Evolutionary conservation across 495 filamentous ascomycete genomes (phyloP).

Genomic region (Ascobolus immersus): DNA sequence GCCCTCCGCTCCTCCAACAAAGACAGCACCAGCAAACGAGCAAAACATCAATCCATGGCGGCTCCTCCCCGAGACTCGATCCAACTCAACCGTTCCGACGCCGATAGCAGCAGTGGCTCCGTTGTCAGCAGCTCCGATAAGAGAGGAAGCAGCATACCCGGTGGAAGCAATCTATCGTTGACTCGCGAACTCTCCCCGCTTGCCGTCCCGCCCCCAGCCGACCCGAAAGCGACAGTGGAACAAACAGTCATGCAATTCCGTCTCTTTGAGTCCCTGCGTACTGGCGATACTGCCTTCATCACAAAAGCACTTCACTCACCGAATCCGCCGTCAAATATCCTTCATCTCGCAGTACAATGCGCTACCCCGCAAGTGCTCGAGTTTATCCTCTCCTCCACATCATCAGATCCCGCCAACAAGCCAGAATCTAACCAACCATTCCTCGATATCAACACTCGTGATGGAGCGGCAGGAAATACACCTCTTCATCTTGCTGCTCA

Average conservation of each 20-base stretch:
- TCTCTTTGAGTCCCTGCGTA: conserved; percentile 73
- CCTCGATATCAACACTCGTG: conserved; percentile 67
- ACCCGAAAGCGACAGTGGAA: conserved; percentile 39
- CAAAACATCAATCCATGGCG: too few relatives aligned
- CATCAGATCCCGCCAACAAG: conserved; percentile 22
- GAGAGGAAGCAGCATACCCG: too few relatives aligned
- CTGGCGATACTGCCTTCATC: conserved; percentile 72
- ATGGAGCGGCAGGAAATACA: conserved; percentile 67
- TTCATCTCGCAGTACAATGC: conserved; percentile 92
- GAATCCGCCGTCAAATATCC: conserved; percentile 57
- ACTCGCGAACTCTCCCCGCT: conserved; percentile 8
- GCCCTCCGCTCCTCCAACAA: too few relatives aligned
- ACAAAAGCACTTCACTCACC: conserved; percentile 49
- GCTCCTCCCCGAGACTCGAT: too few relatives aligned
- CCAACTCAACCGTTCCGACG: too few relatives aligned
- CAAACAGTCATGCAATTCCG: conserved; percentile 85
- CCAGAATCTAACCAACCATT: conserved; percentile 8
- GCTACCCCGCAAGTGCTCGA: conserved; percentile 91
- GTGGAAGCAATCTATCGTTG: too few relatives aligned
- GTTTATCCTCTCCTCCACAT: conserved; percentile 54
- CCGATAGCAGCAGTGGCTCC: too few relatives aligned
- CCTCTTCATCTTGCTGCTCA: conserved; percentile 69
- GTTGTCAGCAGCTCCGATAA: too few relatives aligned
- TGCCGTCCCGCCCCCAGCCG: conserved; percentile 14
- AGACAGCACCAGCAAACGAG: too few relatives aligned